phyloP scores from a whole-genome alignment of 2,329 filamentous ascomycete species.

The Trichoderma gracile region DNA sequence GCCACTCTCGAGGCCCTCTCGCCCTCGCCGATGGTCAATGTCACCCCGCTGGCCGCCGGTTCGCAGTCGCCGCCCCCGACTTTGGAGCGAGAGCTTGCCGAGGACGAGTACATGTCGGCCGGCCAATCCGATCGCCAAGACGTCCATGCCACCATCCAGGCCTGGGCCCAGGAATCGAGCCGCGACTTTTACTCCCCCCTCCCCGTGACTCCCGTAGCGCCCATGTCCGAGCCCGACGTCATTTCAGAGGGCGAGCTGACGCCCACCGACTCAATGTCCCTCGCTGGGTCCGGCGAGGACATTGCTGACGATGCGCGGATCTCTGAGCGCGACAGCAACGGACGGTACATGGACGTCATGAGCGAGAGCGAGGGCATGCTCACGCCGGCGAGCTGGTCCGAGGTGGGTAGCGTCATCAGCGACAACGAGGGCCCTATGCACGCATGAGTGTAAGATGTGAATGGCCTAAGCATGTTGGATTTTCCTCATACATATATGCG shows the following conservation, averaged over 20 bases:
- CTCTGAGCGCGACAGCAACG: slow-evolving; percentile 41
- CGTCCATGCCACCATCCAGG: slow-evolving; percentile 62
- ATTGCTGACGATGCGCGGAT: slow-evolving; percentile 47
- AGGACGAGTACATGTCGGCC: slow-evolving; percentile 56
- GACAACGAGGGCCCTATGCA: slow-evolving; percentile 48
- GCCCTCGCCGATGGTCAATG: slow-evolving; percentile 38
- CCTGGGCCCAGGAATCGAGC: slow-evolving; percentile 60
- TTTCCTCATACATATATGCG: background rate
- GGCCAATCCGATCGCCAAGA: slow-evolving; percentile 49
- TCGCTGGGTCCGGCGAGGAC: slow-evolving; percentile 54
- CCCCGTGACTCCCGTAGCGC: slow-evolving; percentile 51
- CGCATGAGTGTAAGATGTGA: slow-evolving; percentile 16
- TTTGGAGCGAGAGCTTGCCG: slow-evolving; percentile 41
- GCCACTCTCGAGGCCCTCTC: slow-evolving; percentile 30
- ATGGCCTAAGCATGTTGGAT: background rate
- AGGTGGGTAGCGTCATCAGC: slow-evolving; percentile 63
- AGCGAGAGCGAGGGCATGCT: slow-evolving; percentile 61
- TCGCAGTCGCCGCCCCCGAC: slow-evolving; percentile 31
- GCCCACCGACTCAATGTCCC: slow-evolving; percentile 59
- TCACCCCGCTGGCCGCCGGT: slow-evolving; percentile 31
- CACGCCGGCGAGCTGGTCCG: slow-evolving; percentile 65
- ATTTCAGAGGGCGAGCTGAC: slow-evolving; percentile 57
- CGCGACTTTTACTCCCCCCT: slow-evolving; percentile 62
- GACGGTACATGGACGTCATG: slow-evolving; percentile 54
- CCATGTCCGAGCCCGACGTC: slow-evolving; percentile 54